Conservation (phyloP, 176 grass and related monocot species). For the Aegilops bicornis region DNA sequence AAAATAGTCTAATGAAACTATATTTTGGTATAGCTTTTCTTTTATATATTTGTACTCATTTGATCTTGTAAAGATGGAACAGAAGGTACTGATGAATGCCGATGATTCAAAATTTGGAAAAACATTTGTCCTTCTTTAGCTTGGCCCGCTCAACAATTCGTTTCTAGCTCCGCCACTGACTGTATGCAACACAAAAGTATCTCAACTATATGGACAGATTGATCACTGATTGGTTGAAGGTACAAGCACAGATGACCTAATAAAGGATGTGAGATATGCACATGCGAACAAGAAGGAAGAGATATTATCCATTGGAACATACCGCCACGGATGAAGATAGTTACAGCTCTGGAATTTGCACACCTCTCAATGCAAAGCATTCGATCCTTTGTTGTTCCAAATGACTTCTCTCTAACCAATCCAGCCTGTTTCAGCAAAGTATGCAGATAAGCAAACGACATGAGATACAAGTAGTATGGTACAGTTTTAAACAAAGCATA, state of each 20-base stretch:
- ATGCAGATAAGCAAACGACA: background rate
- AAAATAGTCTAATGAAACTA: too few species aligned
- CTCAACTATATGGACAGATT: background rate
- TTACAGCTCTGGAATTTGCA: constrained; percentile 88
- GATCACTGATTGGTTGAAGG: background rate
- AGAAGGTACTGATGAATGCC: too few species aligned
- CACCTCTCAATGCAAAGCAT: constrained; percentile 92
- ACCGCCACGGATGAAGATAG: constrained; percentile 90
- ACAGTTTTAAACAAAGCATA: background rate
- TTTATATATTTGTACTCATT: too few species aligned
- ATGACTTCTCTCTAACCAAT: constrained; percentile 83
- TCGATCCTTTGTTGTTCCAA: constrained; percentile 82
- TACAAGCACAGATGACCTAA: background rate
- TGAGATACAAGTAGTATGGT: background rate
- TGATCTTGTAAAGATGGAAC: too few species aligned
- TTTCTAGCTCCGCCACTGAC: too few species aligned
- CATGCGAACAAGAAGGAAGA: constrained; percentile 14
- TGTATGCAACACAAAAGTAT: background rate
- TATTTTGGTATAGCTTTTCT: too few species aligned
- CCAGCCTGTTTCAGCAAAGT: constrained; percentile 62
- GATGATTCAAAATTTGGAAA: too few species aligned
- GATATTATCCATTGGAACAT: constrained; percentile 25
- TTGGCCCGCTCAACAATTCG: too few species aligned
- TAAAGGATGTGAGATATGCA: background rate
- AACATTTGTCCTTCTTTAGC: too few species aligned